Base-by-base conservation (phyloP, 352 stramenopile species). In the Phytophthora boehmeriae region DNA sequence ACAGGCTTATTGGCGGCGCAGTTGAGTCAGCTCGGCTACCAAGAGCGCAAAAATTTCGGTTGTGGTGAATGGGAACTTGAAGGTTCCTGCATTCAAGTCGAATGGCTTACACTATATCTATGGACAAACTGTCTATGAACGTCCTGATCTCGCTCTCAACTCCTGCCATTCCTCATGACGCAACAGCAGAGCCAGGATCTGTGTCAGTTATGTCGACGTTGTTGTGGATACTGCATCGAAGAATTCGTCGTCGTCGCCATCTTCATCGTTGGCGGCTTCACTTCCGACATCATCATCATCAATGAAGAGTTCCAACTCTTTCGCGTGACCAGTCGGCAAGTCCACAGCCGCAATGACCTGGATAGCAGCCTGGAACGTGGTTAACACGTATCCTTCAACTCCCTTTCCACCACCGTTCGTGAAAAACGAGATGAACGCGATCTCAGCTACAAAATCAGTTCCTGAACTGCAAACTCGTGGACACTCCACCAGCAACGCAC, bases 351-450 rank as follows among this genome's bases (percentile, higher is more conserved):
- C 81, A 14, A 93, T 78, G 11, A 90, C 82, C 30, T 90, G 83
- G 17, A 93, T 70, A 16, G 78, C 77, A 13, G 79, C 83, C 51
- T 93, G 78, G 50, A 93, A 88, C 20, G 79, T 91, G 11, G 81
- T 93, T 38, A 93, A 44, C 36, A 89, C 83, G 48, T 93, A 93
- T 1, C 81, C 81, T 66, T 93, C 83, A 19, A 90, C 82, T 27
- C 83, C 83, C 62, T 89, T 86, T 23, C 83, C 83, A 22, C 83
- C 83, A 27, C 81, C 83, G 28, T 88, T 78, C 23, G 82, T 93
- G 48, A 93, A 88, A 41, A 87, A 91, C 14, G 81, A 86, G 53
- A 89, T 83, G 48, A 86, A 89, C n/a, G 80, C 83, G 35, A 91
- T 79, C 45, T 91, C 73, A 0, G 81, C 79, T 23, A 90, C 81